Evolutionary conservation across 164 flowering plant species (phyloP).

Genomic region (Saururus chinensis): DNA sequence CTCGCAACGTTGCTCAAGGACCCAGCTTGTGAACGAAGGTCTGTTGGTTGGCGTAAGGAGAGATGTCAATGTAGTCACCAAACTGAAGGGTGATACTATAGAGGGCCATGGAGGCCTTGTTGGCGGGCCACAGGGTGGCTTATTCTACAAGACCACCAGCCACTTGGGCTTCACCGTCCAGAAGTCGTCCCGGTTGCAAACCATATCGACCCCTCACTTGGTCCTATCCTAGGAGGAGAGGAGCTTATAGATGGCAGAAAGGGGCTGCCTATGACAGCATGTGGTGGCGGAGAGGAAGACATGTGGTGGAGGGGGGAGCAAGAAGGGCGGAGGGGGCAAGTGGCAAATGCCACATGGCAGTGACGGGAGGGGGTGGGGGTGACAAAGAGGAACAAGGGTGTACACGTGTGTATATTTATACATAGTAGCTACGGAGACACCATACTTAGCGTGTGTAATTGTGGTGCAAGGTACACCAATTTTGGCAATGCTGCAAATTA

Average conservation of each 20-base stretch:
- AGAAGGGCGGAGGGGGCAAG: not conserved
- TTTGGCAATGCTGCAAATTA: too few species aligned
- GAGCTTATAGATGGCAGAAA: not conserved
- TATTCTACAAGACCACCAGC: slow-evolving; percentile 88
- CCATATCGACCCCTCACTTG: slow-evolving; percentile 51
- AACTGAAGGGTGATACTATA: too few species aligned
- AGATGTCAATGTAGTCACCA: too few species aligned
- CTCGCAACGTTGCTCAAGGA: slow-evolving; percentile 52
- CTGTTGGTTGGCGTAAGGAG: slow-evolving; percentile 88
- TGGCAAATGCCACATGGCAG: too few species aligned
- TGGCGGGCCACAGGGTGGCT: too few species aligned
- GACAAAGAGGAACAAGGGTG: too few species aligned
- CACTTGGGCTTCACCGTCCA: slow-evolving; percentile 49
- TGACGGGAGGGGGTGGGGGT: too few species aligned
- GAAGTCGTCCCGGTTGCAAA: slow-evolving; percentile 38
- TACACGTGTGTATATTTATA: too few species aligned
- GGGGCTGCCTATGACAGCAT: not conserved
- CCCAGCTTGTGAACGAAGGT: slow-evolving; percentile 86
- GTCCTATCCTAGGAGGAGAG: not conserved
- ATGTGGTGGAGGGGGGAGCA: not conserved
- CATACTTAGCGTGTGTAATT: too few species aligned
- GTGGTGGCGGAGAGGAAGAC: not conserved
- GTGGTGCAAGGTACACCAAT: too few species aligned
- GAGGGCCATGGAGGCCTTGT: too few species aligned
- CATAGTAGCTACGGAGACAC: too few species aligned